These are phyloP conservation scores for Vitis hybrid DNA, from an alignment of 177 flowering plant genomes.

Conservation along the genomic window DNA sequence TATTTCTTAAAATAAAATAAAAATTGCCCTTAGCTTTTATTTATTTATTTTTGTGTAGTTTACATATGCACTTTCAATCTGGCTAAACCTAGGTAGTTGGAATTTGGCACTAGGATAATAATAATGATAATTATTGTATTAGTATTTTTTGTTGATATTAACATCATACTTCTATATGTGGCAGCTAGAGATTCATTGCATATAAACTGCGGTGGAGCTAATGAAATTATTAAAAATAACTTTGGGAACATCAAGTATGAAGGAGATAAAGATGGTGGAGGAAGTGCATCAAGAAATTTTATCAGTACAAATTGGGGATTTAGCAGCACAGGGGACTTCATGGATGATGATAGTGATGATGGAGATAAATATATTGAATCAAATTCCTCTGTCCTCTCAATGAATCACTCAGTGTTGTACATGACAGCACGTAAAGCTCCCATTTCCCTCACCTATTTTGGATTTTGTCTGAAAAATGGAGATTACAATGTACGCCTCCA, in stretches of 20 bases:
- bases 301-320: slow-evolving; percentile 30
- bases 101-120: too few relatives aligned
- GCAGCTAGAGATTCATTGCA: slow-evolving; percentile 32
- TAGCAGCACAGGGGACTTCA: slow-evolving; percentile 5
- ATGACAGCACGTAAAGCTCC: slow-evolving; percentile 36
- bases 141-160: too few relatives aligned
- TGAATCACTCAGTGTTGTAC: slow-evolving; percentile 20
- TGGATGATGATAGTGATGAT: slow-evolving; percentile 20
- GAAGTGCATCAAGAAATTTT: slow-evolving; percentile 25
- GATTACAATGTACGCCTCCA: slow-evolving; percentile 3
- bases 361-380: slow-evolving; percentile 12
- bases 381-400: slow-evolving; percentile 16
- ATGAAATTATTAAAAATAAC: neutral
- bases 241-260: slow-evolving; percentile 23
- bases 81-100: too few relatives aligned
- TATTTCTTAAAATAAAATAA: too few relatives aligned
- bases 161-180: too few relatives aligned
- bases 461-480: neutral
- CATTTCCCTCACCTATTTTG: slow-evolving; percentile 22
- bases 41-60: too few relatives aligned
- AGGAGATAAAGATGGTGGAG: slow-evolving; percentile 26
- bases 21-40: too few relatives aligned
- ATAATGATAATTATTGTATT: too few relatives aligned
- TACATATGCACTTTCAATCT: too few relatives aligned
- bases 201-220: slow-evolving; percentile 45